Evolutionary conservation across 805 yeast genomes (phyloP).

Genomic region (Lachancea sp.): DNA sequence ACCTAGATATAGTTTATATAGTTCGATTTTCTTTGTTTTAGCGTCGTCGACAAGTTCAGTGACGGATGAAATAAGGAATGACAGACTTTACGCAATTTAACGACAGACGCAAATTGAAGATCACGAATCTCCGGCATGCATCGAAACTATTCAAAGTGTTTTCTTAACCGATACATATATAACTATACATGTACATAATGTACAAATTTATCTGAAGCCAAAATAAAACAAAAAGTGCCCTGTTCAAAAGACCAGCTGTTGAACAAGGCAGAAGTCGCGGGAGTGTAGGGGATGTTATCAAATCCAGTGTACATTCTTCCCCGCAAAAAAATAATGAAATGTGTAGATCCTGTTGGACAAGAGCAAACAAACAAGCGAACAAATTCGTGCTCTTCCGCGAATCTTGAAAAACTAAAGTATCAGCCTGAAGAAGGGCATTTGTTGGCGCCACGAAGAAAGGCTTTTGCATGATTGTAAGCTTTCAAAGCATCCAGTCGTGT

Average conservation of each 20-base stretch:
- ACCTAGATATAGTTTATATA: too few species aligned
- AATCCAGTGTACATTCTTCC: background rate
- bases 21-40: background rate
- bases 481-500: slow-evolving; percentile 3
- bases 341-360: too few species aligned
- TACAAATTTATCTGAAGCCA: background rate
- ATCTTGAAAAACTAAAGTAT: too few species aligned
- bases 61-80: background rate
- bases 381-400: too few species aligned
- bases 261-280: background rate
- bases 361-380: too few species aligned
- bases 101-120: too few species aligned
- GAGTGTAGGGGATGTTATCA: background rate
- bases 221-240: background rate
- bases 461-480: too few species aligned
- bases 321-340: background rate
- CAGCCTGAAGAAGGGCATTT: too few species aligned
- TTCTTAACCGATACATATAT: too few species aligned
- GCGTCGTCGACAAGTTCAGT: background rate
- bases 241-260: background rate
- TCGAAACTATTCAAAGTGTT: too few species aligned
- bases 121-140: background rate
- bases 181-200: background rate
- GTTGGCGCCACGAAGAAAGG: too few species aligned
- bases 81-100: too few species aligned